Evolutionary conservation across 331 rosid genomes (phyloP), one percentile per base, ranked within the genome.

Genomic region (Quercus lobata): DNA sequence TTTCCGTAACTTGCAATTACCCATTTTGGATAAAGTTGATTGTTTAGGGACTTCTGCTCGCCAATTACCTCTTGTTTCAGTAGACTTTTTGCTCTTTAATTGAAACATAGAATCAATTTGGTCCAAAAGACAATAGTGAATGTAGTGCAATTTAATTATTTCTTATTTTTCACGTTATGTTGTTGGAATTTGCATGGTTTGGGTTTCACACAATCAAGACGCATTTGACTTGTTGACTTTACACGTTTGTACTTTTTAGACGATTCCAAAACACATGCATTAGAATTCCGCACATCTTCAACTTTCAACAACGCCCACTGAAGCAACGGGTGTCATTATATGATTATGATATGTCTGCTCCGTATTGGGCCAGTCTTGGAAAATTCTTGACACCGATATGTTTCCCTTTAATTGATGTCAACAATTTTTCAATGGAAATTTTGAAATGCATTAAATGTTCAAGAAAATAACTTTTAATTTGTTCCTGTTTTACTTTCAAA

Each of bases 111-210:
- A 21, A 58, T 58, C 27, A 58, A 21, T 58, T 58, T 19, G 65
- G 65, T 46, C 54, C 16, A 46, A 46, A 10, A 46, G 54, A 12
- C 54, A 46, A 46, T 12, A 1, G 5, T 12, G 54, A 46, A 12
- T 46, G 54, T 46, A 46, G 54, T 46, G 16, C 54, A 46, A 46
- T 46, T 46, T 46, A 46, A 10, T 46, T 46, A 46, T 1, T 10
- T 37, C 46, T 37, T 7, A 83, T 75, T 83, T 88, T 90, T 77
- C 80, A 74, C 83, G 71, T 74, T 69, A 76, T 27, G 25, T 58
- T 54, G 79, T 71, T 82, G 77, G 41, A 76, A 76, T 76, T 79
- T 86, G 90, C 85, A 82, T 78, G 88, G 82, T 83, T 71, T 66
- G 77, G 80, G 49, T 79, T 75, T 18, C 79, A 74, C 14, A 76